These are phyloP conservation scores for Xylariales sp. DNA, from an alignment of 2,329 filamentous ascomycete genomes.

Conservation along the genomic window DNA sequence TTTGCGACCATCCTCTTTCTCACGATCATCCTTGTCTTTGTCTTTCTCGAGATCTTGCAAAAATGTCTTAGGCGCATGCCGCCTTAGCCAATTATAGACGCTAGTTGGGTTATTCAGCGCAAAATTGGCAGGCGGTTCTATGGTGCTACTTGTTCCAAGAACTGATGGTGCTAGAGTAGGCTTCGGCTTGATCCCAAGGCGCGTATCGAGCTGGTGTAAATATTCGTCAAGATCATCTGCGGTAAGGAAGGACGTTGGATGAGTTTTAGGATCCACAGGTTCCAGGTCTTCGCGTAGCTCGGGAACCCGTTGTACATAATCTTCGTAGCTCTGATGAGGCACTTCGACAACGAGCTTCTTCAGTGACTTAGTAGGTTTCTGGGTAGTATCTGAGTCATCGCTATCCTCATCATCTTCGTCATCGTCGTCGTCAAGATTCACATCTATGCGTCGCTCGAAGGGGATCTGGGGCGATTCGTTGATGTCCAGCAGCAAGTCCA, in stretches of 20 bases:
- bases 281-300: slow-evolving; percentile 62
- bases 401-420: slow-evolving; percentile 54
- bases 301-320: slow-evolving; percentile 73
- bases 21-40: slow-evolving; percentile 53
- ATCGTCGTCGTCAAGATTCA: slow-evolving; percentile 62
- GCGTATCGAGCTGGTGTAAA: slow-evolving; percentile 71
- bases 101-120: slow-evolving; percentile 84
- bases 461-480: slow-evolving; percentile 87
- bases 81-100: slow-evolving; percentile 94
- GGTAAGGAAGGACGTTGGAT: slow-evolving; percentile 74
- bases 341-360: slow-evolving; percentile 63
- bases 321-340: slow-evolving; percentile 62
- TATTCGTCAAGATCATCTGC: slow-evolving; percentile 80
- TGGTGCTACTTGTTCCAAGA: slow-evolving; percentile 49
- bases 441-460: slow-evolving; percentile 77
- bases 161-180: slow-evolving; percentile 64
- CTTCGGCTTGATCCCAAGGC: slow-evolving; percentile 58
- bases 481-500: slow-evolving; percentile 89
- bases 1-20: slow-evolving; percentile 51
- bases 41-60: slow-evolving; percentile 76
- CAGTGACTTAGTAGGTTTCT: slow-evolving; percentile 60
- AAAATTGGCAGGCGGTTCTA: slow-evolving; percentile 55
- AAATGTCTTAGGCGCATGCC: slow-evolving; percentile 86
- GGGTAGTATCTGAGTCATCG: slow-evolving; percentile 54
- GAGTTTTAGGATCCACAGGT: slow-evolving; percentile 62